Percentiles rank a stretch among this genome's conserved stretches.
phyloP scores from a whole-genome alignment of 2,329 filamentous ascomycete genomes.

The Paraphoma chrysanthemicola region DNA sequence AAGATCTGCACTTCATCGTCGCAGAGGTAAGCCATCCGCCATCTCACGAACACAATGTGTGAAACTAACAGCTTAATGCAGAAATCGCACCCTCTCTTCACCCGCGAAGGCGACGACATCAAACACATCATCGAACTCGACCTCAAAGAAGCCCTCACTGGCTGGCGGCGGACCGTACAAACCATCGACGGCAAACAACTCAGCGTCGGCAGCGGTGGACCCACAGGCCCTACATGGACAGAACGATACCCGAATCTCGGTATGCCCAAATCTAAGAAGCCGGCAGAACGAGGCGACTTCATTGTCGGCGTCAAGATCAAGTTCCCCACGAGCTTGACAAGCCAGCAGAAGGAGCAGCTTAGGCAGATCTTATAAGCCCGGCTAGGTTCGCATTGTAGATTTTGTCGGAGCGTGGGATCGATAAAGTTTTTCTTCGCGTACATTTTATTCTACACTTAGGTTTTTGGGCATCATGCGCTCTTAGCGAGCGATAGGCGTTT shows the following conservation, averaged over 20 bases:
- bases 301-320: conserved; percentile 90
- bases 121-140: conserved; percentile 79
- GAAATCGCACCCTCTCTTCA: conserved; percentile 87
- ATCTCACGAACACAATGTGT: too few relatives aligned
- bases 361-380: conserved; percentile 71
- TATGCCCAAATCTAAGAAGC: conserved; percentile 95
- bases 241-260: conserved; percentile 85
- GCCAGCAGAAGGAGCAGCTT: conserved; percentile 79
- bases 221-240: conserved; percentile 82
- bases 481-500: conserved; percentile 22
- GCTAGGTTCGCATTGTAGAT: neutral
- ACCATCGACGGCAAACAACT: conserved; percentile 94
- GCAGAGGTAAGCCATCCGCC: conserved; percentile 78
- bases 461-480: conserved; percentile 1
- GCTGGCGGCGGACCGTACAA: conserved; percentile 88
- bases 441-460: conserved; percentile 6
- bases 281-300: conserved; percentile 82
- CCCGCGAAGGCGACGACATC: conserved; percentile 87
- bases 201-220: conserved; percentile 78
- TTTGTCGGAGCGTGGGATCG: neutral
- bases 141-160: conserved; percentile 92
- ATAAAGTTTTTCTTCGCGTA: conserved; percentile 14
- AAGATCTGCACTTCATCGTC: conserved; percentile 94
- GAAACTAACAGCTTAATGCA: conserved; percentile 49
- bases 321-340: conserved; percentile 81